phyloP scores from a whole-genome alignment of 768 basidiomycete genomes.

The Melanogaster broomeanus region DNA sequence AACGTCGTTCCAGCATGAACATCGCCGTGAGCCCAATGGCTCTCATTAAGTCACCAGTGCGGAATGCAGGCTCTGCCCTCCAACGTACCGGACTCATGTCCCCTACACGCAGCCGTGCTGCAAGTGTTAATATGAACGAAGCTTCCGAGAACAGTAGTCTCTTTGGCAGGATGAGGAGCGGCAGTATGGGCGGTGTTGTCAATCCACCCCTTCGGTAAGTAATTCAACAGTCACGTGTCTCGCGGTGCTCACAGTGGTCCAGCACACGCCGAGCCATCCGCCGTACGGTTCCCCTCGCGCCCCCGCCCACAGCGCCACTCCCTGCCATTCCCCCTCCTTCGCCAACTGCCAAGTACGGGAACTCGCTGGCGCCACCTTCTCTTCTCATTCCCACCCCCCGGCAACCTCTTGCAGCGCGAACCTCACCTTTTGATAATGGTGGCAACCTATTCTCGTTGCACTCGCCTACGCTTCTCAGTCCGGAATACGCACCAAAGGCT shows the following conservation, averaged over 20 bases:
- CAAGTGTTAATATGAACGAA: conserved; percentile 41
- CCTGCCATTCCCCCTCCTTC: conserved; percentile 27
- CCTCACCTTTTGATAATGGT: conserved; percentile 1
- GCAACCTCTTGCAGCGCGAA: conserved; percentile 16
- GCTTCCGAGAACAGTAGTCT: conserved; percentile 42
- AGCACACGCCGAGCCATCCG: conserved; percentile 46
- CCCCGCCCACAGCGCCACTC: conserved; percentile 31
- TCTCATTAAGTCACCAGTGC: conserved; percentile 56
- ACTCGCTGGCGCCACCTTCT: conserved; percentile 19
- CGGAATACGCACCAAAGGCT: conserved; percentile 9
- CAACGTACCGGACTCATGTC: conserved; percentile 44
- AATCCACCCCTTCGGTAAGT: conserved; percentile 35
- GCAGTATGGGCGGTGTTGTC: conserved; percentile 43
- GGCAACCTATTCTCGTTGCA: conserved; percentile 1
- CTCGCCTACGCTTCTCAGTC: conserved; percentile 8
- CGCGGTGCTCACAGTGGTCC: not conserved
- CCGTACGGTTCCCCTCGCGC: conserved; percentile 21
- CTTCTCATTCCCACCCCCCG: conserved; percentile 17
- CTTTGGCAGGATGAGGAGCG: conserved; percentile 56
- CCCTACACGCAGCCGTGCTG: conserved; percentile 45
- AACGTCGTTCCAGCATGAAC: conserved; percentile 65
- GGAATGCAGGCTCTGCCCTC: conserved; percentile 51
- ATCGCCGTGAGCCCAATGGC: conserved; percentile 54
- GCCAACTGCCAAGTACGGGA: conserved; percentile 15
- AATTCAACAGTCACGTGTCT: not conserved